Conservation (phyloP, 1,139 yeast genomes). For the Pneumocystis carinii region DNA sequence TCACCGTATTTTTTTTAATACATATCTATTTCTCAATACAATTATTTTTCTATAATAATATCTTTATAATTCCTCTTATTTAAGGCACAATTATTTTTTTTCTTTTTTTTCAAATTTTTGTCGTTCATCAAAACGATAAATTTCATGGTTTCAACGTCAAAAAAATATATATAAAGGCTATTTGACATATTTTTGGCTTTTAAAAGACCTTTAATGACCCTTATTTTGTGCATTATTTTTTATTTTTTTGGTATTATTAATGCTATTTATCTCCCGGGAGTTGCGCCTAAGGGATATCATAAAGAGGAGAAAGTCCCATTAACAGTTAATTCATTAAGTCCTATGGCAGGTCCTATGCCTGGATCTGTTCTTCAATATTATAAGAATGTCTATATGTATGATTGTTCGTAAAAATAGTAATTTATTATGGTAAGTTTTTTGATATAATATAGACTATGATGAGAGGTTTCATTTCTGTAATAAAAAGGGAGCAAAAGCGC, state of each 20-base stretch:
- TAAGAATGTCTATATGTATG: slow-evolving; percentile 29
- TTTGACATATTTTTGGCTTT: neutral
- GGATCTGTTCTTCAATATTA: neutral
- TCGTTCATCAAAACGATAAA: too few relatives aligned
- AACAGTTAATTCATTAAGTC: slow-evolving; percentile 79
- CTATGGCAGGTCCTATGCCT: slow-evolving; percentile 24
- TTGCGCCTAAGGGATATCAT: slow-evolving; percentile 73
- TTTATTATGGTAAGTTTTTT: slow-evolving; percentile 21
- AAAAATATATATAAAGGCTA: neutral
- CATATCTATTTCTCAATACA: too few relatives aligned
- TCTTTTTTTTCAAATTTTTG: too few relatives aligned
- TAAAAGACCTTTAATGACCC: neutral
- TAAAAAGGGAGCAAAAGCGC: slow-evolving; percentile 42
- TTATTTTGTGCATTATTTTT: neutral
- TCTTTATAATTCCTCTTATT: too few relatives aligned
- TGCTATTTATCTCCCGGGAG: slow-evolving; percentile 1
- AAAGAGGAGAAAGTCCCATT: slow-evolving; percentile 60
- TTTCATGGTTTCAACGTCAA: neutral
- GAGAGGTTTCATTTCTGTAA: slow-evolving; percentile 69
- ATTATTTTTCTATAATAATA: too few relatives aligned
- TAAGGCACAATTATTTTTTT: too few relatives aligned
- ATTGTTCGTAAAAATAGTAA: slow-evolving; percentile 17
- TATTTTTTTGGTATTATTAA: neutral
- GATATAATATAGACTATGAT: slow-evolving; percentile 49
- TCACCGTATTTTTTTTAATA: too few relatives aligned